Base-by-base conservation (phyloP, 2,329 filamentous ascomycete genomes). In the Fusarium napiforme region DNA sequence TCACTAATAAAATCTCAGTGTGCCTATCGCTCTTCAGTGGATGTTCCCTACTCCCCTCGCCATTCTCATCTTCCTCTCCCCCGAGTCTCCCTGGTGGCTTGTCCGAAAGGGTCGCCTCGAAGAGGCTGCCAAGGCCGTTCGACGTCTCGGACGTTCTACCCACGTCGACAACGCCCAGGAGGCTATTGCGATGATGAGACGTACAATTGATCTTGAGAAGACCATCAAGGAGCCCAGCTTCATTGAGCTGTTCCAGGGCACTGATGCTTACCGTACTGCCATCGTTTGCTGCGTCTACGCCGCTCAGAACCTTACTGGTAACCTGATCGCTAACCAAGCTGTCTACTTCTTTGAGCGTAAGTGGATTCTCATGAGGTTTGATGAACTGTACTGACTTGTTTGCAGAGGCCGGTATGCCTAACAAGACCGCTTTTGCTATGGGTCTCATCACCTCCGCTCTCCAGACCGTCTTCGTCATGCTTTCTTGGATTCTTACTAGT, bases 401-500 rank as follows among this genome's bases (percentile, higher is more conserved):
- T 30, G 4, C 80, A 90, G 88, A 92, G 85, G 91, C 91, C 61
- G 89, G 90, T 60, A 87, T 92, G 74, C 65, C 67, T 3, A 81
- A 79, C 8, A 82, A 90, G 74, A 85, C 83, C 34, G 87, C 90
- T 8, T 92, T 92, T 77, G 87, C 86, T 42, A 83, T 92, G 21
- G 88, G 88, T 80, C 86, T 92, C 34, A 91, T 92, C 80, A 92
- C 87, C 58, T 91, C 90, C 0, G 88, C 85, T 55, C 88, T 92
- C 5, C 88, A 91, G 78, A 84, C 81, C 80, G 81, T 93, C 78
- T 85, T 90, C 68, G 89, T 91, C 79, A 91, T 91, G 86, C 83
- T 90, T 46, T 92, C 90, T 65, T 92, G 91, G 91, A 81, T 92
- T 63, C 86, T 93, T 56, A 92, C 89, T 19, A 86, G 87, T 2